phyloP scores from a whole-genome alignment of 2,329 filamentous ascomycete species.

The Cladosporium sp. region DNA sequence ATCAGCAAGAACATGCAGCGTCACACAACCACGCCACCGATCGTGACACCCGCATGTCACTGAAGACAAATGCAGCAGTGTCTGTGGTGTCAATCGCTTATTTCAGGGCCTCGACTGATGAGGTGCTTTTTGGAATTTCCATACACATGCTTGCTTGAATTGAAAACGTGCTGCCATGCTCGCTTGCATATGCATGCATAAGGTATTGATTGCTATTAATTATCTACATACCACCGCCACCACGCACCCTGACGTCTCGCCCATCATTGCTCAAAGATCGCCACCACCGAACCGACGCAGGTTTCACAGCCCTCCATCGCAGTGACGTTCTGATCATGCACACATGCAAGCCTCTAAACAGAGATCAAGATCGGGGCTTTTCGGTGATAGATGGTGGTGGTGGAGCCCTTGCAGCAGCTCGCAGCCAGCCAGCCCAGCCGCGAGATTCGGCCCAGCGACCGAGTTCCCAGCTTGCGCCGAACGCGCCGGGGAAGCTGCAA shows the following conservation, averaged over 20 bases:
- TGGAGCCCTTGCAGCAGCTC: background rate
- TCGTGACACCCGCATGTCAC: background rate
- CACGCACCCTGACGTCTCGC: background rate
- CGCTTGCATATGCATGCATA: background rate
- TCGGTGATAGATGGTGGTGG: background rate
- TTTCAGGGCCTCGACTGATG: too few species aligned
- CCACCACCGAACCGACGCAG: background rate
- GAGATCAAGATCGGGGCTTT: background rate
- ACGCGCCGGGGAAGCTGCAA: background rate
- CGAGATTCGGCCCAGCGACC: background rate
- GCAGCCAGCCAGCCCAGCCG: too few species aligned
- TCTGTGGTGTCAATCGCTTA: background rate
- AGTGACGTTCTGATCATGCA: background rate
- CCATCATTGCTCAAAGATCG: too few species aligned
- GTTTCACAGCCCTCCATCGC: background rate
- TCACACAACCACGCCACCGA: background rate
- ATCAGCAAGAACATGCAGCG: background rate
- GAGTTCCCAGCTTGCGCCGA: background rate
- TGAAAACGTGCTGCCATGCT: background rate
- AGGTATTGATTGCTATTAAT: background rate
- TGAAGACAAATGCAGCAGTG: background rate
- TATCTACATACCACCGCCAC: background rate
- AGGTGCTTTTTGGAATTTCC: background rate
- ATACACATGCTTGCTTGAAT: background rate
- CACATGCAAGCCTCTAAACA: background rate